Conservation (phyloP, 2,329 filamentous ascomycete genomes). For the Colletotrichum agaves region DNA sequence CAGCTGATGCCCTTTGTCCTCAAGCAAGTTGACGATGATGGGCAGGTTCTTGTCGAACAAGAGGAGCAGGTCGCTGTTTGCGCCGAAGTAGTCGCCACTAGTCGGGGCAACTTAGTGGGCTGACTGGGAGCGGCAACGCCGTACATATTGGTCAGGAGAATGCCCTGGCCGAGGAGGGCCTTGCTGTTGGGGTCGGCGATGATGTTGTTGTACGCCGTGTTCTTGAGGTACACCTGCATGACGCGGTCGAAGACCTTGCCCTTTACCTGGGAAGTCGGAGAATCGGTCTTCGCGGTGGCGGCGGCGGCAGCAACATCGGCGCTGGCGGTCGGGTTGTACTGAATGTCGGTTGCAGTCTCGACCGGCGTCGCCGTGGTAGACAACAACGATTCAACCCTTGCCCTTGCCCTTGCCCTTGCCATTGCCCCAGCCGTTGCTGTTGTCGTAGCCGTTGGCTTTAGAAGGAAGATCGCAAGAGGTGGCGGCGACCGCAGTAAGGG, state of each 20-base stretch:
- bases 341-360: conserved; percentile 10
- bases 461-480: not conserved
- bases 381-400: not conserved
- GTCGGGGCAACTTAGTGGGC: conserved; percentile 72
- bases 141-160: conserved; percentile 49
- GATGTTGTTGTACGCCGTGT: conserved; percentile 75
- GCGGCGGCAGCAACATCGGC: conserved; percentile 64
- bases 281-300: conserved; percentile 69
- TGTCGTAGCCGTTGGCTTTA: not conserved
- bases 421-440: not conserved
- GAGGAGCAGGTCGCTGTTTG: conserved; percentile 70
- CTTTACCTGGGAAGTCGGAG: conserved; percentile 71
- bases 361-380: not conserved
- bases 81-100: conserved; percentile 72
- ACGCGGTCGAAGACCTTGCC: conserved; percentile 81
- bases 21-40: conserved; percentile 48
- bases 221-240: conserved; percentile 81
- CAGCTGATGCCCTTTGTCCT: conserved; percentile 45
- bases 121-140: conserved; percentile 72
- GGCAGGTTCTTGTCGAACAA: conserved; percentile 66
- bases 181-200: conserved; percentile 61
- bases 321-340: conserved; percentile 62
- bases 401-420: not conserved
- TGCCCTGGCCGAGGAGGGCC: conserved; percentile 45
- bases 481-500: not conserved